A percentile compares a stretch with the other conserved stretches of the same genome.
Conservation (phyloP, 306 rosid species). For the Vicia villosa region DNA sequence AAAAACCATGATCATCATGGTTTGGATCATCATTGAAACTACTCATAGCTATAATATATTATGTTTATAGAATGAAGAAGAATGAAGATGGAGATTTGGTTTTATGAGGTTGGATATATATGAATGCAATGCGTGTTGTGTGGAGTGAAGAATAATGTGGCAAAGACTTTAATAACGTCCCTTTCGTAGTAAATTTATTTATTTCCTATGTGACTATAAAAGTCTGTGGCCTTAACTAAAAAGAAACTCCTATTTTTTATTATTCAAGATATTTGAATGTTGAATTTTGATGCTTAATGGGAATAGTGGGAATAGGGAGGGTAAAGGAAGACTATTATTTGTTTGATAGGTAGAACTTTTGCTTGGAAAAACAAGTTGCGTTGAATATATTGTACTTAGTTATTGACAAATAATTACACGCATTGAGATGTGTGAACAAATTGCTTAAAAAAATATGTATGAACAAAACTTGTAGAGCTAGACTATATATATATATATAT, state of each 20-base stretch:
- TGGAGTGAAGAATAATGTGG: constrained; percentile 1
- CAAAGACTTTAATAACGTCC: neutral
- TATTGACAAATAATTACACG: too few relatives aligned
- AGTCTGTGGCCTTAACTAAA: constrained; percentile 12
- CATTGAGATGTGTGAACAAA: too few relatives aligned
- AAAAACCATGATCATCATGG: neutral
- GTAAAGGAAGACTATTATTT: neutral
- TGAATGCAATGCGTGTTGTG: constrained; percentile 16
- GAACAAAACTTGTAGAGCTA: too few relatives aligned
- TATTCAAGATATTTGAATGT: constrained; percentile 35
- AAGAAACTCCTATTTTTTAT: constrained; percentile 1
- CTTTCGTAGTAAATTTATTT: neutral
- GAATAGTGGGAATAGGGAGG: neutral
- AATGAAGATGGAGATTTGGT: neutral
- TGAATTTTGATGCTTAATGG: constrained; percentile 26
- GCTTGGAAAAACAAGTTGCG: neutral
- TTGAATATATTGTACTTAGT: too few relatives aligned
- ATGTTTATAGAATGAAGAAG: neutral
- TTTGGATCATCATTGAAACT: neutral
- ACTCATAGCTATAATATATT: constrained; percentile 17
- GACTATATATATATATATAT: too few relatives aligned
- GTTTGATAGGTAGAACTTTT: neutral
- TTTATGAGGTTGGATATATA: neutral
- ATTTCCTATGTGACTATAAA: neutral
- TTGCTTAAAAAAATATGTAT: too few relatives aligned